A percentile compares a stretch with the other conserved stretches of the same genome.
Evolutionary conservation across 768 basidiomycete genomes (phyloP).

Genomic region (Tulasnella sp.): DNA sequence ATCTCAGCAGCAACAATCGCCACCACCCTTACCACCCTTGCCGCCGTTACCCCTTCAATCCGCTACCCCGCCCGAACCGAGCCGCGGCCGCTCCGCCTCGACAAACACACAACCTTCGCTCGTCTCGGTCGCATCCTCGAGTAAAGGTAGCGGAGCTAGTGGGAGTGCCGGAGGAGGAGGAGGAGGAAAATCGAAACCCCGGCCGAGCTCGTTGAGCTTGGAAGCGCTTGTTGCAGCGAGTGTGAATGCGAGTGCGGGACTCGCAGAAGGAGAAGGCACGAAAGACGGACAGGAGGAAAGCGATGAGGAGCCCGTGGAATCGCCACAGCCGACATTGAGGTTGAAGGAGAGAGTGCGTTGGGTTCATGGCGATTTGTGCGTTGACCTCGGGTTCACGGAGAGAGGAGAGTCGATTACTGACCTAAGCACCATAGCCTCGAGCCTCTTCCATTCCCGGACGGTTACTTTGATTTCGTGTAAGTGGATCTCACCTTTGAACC

Average conservation of each 20-base stretch:
- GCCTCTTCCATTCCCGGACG: slow-evolving; percentile 57
- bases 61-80: neutral
- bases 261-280: neutral
- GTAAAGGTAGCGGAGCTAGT: neutral
- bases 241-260: neutral
- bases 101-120: slow-evolving; percentile 29
- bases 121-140: neutral
- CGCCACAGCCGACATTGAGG: neutral
- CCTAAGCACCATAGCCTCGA: slow-evolving; percentile 44
- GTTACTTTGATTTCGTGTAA: slow-evolving; percentile 72
- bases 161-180: neutral
- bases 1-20: neutral
- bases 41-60: neutral
- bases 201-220: neutral
- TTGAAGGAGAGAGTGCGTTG: slow-evolving; percentile 57
- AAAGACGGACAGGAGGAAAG: neutral
- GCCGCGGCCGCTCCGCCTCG: neutral
- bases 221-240: neutral
- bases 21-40: neutral
- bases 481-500: slow-evolving; percentile 26
- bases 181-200: neutral
- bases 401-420: neutral
- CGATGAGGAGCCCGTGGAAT: neutral
- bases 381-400: slow-evolving; percentile 5
- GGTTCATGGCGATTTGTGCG: slow-evolving; percentile 68